These are phyloP conservation scores for Pharus latifolius DNA, from an alignment of 176 grass and related monocot genomes.

Conservation along the genomic window DNA sequence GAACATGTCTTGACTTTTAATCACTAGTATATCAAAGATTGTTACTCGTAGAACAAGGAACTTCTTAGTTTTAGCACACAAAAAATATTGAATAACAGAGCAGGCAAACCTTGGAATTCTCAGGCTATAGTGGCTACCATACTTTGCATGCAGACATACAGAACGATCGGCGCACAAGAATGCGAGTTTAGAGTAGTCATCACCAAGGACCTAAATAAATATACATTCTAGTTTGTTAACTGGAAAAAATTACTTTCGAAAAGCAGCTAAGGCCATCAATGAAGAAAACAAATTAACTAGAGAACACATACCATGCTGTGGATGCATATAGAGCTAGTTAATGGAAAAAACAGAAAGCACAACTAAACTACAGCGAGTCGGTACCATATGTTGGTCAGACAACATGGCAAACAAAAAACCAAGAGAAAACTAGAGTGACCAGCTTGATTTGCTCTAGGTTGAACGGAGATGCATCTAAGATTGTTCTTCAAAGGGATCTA, in stretches of 20 bases:
- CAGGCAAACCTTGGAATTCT: slow-evolving; percentile 82
- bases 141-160: slow-evolving; percentile 86
- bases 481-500: background rate
- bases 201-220: slow-evolving; percentile 55
- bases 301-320: background rate
- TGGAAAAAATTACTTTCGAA: slow-evolving; percentile 6
- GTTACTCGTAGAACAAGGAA: background rate
- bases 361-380: background rate
- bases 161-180: slow-evolving; percentile 92
- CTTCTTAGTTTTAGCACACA: slow-evolving; percentile 3
- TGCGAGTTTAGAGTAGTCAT: slow-evolving; percentile 83
- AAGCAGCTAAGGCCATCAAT: background rate
- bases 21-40: background rate
- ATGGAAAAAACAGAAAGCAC: background rate
- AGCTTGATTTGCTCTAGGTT: background rate
- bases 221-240: slow-evolving; percentile 12
- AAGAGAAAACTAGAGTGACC: background rate
- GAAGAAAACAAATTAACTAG: background rate
- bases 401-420: background rate
- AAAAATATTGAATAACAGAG: background rate
- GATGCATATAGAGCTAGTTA: background rate
- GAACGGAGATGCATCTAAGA: background rate
- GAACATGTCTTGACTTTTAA: background rate
- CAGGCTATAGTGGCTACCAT: slow-evolving; percentile 85
- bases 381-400: background rate